Conservation (phyloP, 805 yeast genomes). For the Cyberlindnera americana region DNA sequence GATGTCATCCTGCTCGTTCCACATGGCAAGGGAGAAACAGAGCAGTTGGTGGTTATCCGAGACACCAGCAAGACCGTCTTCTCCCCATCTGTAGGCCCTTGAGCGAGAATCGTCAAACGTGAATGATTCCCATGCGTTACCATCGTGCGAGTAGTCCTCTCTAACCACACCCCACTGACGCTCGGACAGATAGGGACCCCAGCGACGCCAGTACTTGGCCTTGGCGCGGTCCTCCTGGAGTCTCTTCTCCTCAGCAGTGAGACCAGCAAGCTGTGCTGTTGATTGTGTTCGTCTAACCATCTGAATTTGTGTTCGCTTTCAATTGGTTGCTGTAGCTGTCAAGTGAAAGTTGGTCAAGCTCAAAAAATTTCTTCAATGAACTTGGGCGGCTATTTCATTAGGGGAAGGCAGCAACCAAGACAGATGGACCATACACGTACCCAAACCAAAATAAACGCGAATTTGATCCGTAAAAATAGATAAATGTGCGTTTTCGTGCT, state of each 20-base stretch:
- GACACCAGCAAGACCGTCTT: constrained; percentile 90
- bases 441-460: constrained; percentile 1
- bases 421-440: too few species aligned
- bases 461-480: too few species aligned
- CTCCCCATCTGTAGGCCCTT: constrained; percentile 91
- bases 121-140: constrained; percentile 89
- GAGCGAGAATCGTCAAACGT: constrained; percentile 82
- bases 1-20: constrained; percentile 87
- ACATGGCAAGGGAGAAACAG: constrained; percentile 76
- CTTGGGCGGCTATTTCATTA: constrained; percentile 1
- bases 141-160: constrained; percentile 81
- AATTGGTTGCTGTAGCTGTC: neutral
- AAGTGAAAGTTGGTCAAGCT: too few species aligned
- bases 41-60: constrained; percentile 77
- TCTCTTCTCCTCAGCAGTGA: constrained; percentile 34
- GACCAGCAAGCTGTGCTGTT: constrained; percentile 26
- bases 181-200: constrained; percentile 92
- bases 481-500: too few species aligned
- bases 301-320: neutral
- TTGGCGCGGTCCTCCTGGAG: constrained; percentile 32
- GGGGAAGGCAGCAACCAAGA: neutral
- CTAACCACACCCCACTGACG: constrained; percentile 80
- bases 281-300: constrained; percentile 24
- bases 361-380: too few species aligned
- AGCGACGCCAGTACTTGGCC: constrained; percentile 67